A percentile compares a stretch with the other conserved stretches of the same genome.
Evolutionary conservation across 2,329 filamentous ascomycete species (phyloP).

Genomic region (Colletotrichum musicola): DNA sequence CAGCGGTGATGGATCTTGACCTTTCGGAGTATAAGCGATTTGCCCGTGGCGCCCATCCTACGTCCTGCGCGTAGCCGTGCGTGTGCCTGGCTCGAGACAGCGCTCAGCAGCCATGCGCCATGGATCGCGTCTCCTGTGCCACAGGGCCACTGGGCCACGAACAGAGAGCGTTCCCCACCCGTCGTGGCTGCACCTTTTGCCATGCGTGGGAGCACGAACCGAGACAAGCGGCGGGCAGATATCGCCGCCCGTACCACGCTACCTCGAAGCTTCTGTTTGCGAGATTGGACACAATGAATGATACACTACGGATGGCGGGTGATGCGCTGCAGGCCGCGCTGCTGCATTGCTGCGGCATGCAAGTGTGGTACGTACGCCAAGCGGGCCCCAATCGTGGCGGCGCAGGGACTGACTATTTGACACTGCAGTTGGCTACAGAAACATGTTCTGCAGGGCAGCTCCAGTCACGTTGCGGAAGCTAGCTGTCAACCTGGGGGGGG

Average conservation of each 20-base stretch:
- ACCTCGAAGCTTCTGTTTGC: background rate
- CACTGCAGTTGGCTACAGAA: conserved; percentile 7
- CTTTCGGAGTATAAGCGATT: conserved; percentile 2
- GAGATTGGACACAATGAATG: conserved; percentile 7
- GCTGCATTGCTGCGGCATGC: conserved; percentile 2
- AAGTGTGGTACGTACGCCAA: conserved; percentile 29
- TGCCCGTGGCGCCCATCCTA: conserved; percentile 2
- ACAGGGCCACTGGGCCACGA: conserved; percentile 1
- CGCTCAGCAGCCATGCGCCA: conserved; percentile 26
- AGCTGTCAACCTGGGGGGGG: background rate
- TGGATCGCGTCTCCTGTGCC: conserved; percentile 20
- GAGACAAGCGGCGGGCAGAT: conserved; percentile 29
- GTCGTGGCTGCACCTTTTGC: conserved; percentile 22
- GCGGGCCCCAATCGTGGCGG: conserved; percentile 27
- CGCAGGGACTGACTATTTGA: conserved; percentile 5
- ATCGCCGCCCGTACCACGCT: conserved; percentile 15
- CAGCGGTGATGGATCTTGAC: background rate
- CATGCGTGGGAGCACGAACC: conserved; percentile 27
- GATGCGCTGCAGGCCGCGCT: background rate
- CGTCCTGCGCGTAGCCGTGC: conserved; percentile 13
- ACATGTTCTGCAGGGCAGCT: background rate
- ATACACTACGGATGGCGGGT: background rate
- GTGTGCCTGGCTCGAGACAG: conserved; percentile 14
- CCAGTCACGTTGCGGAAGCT: conserved; percentile 10
- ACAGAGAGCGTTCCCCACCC: conserved; percentile 32